phyloP scores from a whole-genome alignment of 2,329 filamentous ascomycete genomes.

The Mollisia scopiformis region DNA sequence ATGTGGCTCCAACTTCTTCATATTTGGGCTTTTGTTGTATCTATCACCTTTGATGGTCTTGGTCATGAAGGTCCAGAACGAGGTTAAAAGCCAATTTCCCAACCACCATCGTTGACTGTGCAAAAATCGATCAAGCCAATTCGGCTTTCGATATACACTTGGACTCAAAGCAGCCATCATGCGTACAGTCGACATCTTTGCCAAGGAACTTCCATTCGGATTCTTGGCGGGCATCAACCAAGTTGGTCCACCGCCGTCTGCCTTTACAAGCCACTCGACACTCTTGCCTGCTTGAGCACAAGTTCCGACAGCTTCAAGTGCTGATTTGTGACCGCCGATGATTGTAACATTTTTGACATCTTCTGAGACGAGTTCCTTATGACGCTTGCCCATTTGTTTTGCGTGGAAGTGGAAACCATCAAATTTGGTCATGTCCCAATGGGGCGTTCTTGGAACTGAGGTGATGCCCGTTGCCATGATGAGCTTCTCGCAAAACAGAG shows the following conservation, averaged over 20 bases:
- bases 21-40: constrained; percentile 15
- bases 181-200: constrained; percentile 8
- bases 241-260: constrained; percentile 51
- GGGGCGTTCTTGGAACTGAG: constrained; percentile 50
- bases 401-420: constrained; percentile 14
- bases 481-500: constrained; percentile 46
- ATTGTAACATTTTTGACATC: constrained; percentile 48
- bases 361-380: constrained; percentile 10
- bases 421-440: constrained; percentile 10
- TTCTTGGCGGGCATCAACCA: constrained; percentile 11
- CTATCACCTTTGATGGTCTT: constrained; percentile 5
- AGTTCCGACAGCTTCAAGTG: constrained; percentile 66
- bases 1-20: constrained; percentile 9
- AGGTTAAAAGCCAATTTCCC: constrained; percentile 13
- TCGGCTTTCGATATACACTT: constrained; percentile 11
- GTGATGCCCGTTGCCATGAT: constrained; percentile 58
- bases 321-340: constrained; percentile 66
- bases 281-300: constrained; percentile 54
- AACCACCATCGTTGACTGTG: constrained; percentile 12
- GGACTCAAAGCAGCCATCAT: background rate
- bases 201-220: constrained; percentile 6
- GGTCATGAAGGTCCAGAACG: constrained; percentile 14
- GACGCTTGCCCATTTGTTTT: constrained; percentile 8
- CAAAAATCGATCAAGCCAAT: constrained; percentile 15
- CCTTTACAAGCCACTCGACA: constrained; percentile 24